These are phyloP conservation scores for Ogataea glucozyma DNA, from an alignment of 805 yeast genomes.

Conservation along the genomic window DNA sequence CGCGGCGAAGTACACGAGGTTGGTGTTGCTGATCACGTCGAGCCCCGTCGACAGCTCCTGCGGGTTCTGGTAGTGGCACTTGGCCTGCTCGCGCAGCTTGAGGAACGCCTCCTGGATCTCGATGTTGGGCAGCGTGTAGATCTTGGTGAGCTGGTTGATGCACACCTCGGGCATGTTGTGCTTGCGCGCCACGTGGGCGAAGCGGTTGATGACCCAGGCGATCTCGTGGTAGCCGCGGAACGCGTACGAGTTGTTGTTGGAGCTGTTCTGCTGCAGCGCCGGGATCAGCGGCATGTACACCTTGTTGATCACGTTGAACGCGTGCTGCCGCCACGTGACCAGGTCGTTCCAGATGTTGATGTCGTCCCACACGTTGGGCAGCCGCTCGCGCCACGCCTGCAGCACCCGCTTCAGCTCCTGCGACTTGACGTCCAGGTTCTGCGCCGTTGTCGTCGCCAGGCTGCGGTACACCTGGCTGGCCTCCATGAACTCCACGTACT, in stretches of 20 bases:
- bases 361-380: conserved; percentile 97
- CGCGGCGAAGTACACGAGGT: conserved; percentile 92
- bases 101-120: conserved; percentile 98
- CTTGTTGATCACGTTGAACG: conserved; percentile 92
- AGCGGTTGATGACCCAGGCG: conserved; percentile 97
- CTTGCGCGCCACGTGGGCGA: conserved; percentile 97
- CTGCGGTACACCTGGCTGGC: conserved; percentile 93
- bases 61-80: conserved; percentile 92
- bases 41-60: conserved; percentile 91
- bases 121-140: conserved; percentile 93
- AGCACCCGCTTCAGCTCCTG: conserved; percentile 92
- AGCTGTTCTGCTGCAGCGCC: conserved; percentile 69
- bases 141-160: conserved; percentile 86
- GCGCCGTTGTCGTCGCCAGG: conserved; percentile 85
- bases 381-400: conserved; percentile 97
- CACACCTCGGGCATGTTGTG: conserved; percentile 98
- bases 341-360: conserved; percentile 96
- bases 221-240: conserved; percentile 98
- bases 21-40: conserved; percentile 95
- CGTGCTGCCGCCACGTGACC: conserved; percentile 98
- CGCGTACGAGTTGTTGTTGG: conserved; percentile 86
- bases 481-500: conserved; percentile 95
- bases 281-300: conserved; percentile 93
- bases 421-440: conserved; percentile 86
- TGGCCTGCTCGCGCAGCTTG: conserved; percentile 94